Base-by-base conservation (phyloP, 1,284 basidiomycete genomes). In the Rhodotorula sp. region DNA sequence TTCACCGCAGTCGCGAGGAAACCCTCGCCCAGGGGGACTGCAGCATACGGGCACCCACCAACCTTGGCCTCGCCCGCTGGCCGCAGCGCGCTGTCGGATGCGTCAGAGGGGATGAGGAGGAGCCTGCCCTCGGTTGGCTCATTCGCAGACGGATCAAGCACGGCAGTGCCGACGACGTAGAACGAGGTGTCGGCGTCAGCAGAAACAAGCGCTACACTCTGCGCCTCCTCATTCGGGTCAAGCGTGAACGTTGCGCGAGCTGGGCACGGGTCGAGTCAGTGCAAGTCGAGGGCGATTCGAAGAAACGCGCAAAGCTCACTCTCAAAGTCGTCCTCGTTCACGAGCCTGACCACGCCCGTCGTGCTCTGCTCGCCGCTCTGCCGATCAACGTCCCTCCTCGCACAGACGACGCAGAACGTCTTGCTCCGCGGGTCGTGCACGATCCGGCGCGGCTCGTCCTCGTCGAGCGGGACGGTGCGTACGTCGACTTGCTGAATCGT, bases 391-490 rank as follows among this genome's bases (percentile, higher is more conserved):
- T 74, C 73, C 27, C 76, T 58, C 60, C 71, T 58, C 25, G 77
- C 56, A 62, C 78, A 79, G 0, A 72, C 61, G 9, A 79, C 72
- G 0, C 64, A 77, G 45, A 76, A 77, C 5, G 60, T 42, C 9
- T 49, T 23, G 23, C 66, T 48, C 46, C 54, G 44, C 2, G 61
- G 10, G 49, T 79, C 77, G 50, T 78, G 69, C 10, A 78, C 72
- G 56, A 82, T 78, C n/a, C 79, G 73, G 5, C 79, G 68, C 1
- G 82, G 81, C 58, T 82, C 80, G 53, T 81, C 76, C 16, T 78
- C 76, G 17, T 80, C 81, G 25, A 82, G 77, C 12, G 77, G 74
- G 50, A 81, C 70, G 14, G 80, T 80, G 27, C 75, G 72, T 48
- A 82, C 71, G 65, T 82, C 79, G n/a, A 80, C 69, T 48, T 78